These are phyloP conservation scores for Ophiobolus disseminans DNA, from an alignment of 2,329 filamentous ascomycete genomes.

Conservation along the genomic window DNA sequence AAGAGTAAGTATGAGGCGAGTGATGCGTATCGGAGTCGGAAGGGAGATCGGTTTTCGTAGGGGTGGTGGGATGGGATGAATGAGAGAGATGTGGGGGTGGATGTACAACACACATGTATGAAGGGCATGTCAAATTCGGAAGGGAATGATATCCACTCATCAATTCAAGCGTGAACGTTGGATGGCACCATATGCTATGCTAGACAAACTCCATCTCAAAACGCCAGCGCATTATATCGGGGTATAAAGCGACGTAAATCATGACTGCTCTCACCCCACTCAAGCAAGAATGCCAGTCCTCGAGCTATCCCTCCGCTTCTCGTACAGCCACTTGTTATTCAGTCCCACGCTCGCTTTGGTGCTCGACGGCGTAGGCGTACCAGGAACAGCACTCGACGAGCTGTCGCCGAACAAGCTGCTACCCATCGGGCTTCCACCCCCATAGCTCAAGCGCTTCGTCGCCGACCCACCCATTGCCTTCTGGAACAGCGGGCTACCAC, in stretches of 20 bases:
- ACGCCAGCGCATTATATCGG: conserved; percentile 39
- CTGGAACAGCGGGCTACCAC: conserved; percentile 67
- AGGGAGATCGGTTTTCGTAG: conserved; percentile 79
- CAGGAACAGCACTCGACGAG: conserved; percentile 52
- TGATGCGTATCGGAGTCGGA: conserved; percentile 76
- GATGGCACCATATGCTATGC: conserved; percentile 2
- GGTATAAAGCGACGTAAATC: conserved; percentile 40
- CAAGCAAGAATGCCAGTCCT: conserved; percentile 40
- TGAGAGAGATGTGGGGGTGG: not conserved
- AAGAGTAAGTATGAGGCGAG: conserved; percentile 91
- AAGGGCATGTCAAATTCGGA: not conserved
- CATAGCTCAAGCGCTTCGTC: conserved; percentile 69
- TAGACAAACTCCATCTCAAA: conserved; percentile 5
- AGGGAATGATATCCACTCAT: not conserved
- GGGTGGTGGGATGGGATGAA: not conserved
- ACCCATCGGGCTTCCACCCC: conserved; percentile 58
- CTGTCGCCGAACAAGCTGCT: conserved; percentile 32
- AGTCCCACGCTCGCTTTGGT: conserved; percentile 74
- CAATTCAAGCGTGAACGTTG: not conserved
- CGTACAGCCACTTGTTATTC: conserved; percentile 95
- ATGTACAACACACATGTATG: conserved; percentile 8
- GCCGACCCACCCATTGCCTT: conserved; percentile 65
- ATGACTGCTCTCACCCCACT: conserved; percentile 1
- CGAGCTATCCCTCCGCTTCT: conserved; percentile 70
- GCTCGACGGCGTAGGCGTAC: conserved; percentile 69